Percentiles rank a stretch among this genome's conserved stretches.
Conservation (phyloP, 2,329 filamentous ascomycete species). For the Hortaea werneckii region DNA sequence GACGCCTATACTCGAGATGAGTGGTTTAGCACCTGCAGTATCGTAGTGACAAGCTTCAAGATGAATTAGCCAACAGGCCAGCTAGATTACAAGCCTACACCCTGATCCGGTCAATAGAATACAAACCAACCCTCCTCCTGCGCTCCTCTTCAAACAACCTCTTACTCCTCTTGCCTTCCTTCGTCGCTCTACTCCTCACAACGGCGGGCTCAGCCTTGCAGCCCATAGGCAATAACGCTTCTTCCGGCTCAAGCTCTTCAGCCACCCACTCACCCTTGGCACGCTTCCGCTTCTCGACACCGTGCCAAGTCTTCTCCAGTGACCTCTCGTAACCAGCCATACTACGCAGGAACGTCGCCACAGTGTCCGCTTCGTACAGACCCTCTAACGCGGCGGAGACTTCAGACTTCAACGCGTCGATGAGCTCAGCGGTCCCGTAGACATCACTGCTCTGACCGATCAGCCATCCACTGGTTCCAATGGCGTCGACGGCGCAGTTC, state of each 20-base stretch:
- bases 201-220: slow-evolving; percentile 44
- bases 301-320: background rate
- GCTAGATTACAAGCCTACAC: slow-evolving; percentile 6
- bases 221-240: slow-evolving; percentile 58
- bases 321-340: background rate
- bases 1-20: no score
- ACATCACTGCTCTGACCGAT: slow-evolving; percentile 46
- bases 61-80: background rate
- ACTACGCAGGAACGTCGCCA: background rate
- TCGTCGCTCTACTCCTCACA: slow-evolving; percentile 13
- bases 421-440: slow-evolving; percentile 51
- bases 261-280: background rate
- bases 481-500: slow-evolving; percentile 62
- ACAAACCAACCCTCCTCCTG: slow-evolving; percentile 69
- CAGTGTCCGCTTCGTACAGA: slow-evolving; percentile 26
- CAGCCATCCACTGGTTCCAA: slow-evolving; percentile 66
- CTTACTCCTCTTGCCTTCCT: slow-evolving; percentile 54
- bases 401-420: slow-evolving; percentile 57
- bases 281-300: background rate
- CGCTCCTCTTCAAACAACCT: slow-evolving; percentile 63
- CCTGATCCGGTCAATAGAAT: slow-evolving; percentile 67
- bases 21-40: background rate
- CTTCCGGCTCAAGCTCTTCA: slow-evolving; percentile 31
- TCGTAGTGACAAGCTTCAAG: background rate
- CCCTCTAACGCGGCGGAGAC: slow-evolving; percentile 62